Percentiles rank a stretch among this genome's conserved stretches.
Evolutionary conservation across 345 rosid genomes (phyloP).

Genomic region (Populus tremula): DNA sequence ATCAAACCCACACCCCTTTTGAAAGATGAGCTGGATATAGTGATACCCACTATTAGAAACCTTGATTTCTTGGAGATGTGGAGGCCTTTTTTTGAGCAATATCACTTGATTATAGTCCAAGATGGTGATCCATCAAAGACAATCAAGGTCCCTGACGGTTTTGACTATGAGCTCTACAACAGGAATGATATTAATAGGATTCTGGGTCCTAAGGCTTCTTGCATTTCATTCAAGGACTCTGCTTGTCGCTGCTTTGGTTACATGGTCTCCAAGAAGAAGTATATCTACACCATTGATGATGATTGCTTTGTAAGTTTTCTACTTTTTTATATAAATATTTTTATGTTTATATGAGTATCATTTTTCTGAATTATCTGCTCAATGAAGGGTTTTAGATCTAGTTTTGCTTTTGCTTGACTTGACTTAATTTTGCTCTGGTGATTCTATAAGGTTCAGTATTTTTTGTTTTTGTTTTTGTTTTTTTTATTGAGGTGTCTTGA

Average conservation of each 20-base stretch:
- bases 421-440: not conserved
- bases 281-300: constrained; percentile 55
- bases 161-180: constrained; percentile 52
- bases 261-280: constrained; percentile 46
- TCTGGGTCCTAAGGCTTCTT: constrained; percentile 53
- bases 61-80: constrained; percentile 55
- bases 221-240: constrained; percentile 58
- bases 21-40: constrained; percentile 56
- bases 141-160: constrained; percentile 53
- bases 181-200: constrained; percentile 51
- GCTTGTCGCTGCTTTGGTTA: constrained; percentile 56
- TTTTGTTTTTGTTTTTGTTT: not conserved
- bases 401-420: not conserved
- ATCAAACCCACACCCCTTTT: constrained; percentile 34
- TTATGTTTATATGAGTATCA: not conserved
- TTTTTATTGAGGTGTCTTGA: not conserved
- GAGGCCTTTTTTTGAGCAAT: constrained; percentile 52
- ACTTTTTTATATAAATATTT: not conserved
- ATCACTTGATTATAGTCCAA: constrained; percentile 52
- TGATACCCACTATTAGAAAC: constrained; percentile 48
- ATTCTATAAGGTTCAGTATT: not conserved
- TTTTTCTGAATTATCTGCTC: not conserved
- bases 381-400: not conserved
- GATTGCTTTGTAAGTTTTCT: constrained; percentile 49
- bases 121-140: constrained; percentile 52